These are phyloP conservation scores for Tolypocladium cylindrosporum DNA, from an alignment of 2,329 filamentous ascomycete genomes.

Conservation along the genomic window DNA sequence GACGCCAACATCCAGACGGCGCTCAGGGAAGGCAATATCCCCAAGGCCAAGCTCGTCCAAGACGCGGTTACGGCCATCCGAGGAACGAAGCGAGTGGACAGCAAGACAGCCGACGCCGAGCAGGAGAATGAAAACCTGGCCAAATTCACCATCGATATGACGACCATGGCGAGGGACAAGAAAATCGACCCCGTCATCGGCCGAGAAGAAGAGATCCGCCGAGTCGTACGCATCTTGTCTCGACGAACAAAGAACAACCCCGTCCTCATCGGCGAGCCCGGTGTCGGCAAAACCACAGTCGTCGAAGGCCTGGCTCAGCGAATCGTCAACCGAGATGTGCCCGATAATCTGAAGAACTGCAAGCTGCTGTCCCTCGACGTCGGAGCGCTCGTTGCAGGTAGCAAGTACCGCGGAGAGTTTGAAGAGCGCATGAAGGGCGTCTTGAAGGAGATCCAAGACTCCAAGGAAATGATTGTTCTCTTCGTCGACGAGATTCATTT, in stretches of 20 bases:
- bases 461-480: conserved; percentile 92
- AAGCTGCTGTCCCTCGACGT: conserved; percentile 92
- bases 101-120: conserved; percentile 89
- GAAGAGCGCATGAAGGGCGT: conserved; percentile 99
- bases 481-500: conserved; percentile 99
- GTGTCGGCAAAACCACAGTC: conserved; percentile 97
- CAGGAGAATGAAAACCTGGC: conserved; percentile 89
- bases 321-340: conserved; percentile 94
- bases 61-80: conserved; percentile 86
- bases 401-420: conserved; percentile 97
- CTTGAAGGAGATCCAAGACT: conserved; percentile 88
- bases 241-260: conserved; percentile 98
- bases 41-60: conserved; percentile 82
- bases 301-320: conserved; percentile 92
- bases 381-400: conserved; percentile 87
- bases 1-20: conserved; percentile 64
- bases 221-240: conserved; percentile 85
- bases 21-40: conserved; percentile 79
- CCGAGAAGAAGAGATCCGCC: conserved; percentile 87
- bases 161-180: conserved; percentile 86
- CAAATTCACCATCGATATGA: conserved; percentile 99
- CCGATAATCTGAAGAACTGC: conserved; percentile 88
- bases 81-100: conserved; percentile 87
- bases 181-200: conserved; percentile 98
- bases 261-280: conserved; percentile 92